Conservation (phyloP, 192 early-diverging fungal genomes). For the Podila minutissima region DNA sequence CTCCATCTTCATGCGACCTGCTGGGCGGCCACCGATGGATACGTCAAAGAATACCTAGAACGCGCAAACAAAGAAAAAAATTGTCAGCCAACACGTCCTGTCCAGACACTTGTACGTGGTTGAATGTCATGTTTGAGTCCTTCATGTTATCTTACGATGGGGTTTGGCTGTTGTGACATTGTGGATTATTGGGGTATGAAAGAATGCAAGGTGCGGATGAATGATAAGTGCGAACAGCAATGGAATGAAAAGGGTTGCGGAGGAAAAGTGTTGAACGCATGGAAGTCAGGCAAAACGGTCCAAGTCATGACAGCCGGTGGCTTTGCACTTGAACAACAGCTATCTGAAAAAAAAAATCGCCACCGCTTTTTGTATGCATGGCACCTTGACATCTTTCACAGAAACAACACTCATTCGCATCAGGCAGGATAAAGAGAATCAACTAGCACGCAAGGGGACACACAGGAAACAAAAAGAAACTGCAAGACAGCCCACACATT, state of each 20-base stretch:
- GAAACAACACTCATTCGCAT: too few relatives aligned
- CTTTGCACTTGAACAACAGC: too few relatives aligned
- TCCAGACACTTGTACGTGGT: neutral
- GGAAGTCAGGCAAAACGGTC: too few relatives aligned
- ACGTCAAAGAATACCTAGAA: constrained; percentile 78
- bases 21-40: constrained; percentile 72
- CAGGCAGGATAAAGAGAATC: neutral
- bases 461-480: neutral
- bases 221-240: neutral
- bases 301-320: too few relatives aligned
- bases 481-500: neutral
- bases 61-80: neutral
- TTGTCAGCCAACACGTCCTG: neutral
- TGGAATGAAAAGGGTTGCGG: constrained; percentile 2
- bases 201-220: neutral
- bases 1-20: constrained; percentile 77
- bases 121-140: neutral
- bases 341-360: too few relatives aligned
- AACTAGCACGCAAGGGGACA: neutral
- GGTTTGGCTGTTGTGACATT: constrained; percentile 43
- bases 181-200: neutral
- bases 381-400: too few relatives aligned
- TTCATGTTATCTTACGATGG: constrained; percentile 20
- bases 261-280: too few relatives aligned
- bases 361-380: too few relatives aligned